Conservation (phyloP, 129 eudicot species). For the Flaveria linearis region DNA sequence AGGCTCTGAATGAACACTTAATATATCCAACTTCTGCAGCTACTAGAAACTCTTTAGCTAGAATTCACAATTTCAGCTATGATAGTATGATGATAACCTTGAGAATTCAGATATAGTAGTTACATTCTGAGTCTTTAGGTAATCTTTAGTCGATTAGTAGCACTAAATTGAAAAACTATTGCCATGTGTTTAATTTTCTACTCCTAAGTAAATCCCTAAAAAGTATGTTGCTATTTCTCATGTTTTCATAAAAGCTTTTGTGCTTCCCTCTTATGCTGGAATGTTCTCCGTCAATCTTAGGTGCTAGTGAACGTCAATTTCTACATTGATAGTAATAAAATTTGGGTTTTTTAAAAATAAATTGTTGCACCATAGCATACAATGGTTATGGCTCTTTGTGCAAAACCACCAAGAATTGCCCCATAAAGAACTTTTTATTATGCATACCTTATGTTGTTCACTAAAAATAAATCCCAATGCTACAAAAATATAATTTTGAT, state of each 20-base stretch:
- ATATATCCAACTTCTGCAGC: neutral
- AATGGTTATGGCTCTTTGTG: neutral
- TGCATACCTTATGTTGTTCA: neutral
- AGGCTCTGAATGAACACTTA: neutral
- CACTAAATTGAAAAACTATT: neutral
- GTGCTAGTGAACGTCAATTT: conserved; percentile 6
- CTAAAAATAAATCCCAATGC: neutral
- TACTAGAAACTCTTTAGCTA: neutral
- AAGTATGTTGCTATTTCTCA: neutral
- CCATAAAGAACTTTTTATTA: neutral
- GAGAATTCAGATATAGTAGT: neutral
- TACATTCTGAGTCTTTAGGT: conserved; percentile 1
- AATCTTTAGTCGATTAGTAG: neutral
- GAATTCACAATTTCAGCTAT: conserved; percentile 2
- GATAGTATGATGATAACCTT: neutral
- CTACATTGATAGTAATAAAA: neutral
- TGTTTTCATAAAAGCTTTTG: conserved; percentile 12
- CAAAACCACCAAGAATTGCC: conserved; percentile 11
- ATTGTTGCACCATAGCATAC: neutral
- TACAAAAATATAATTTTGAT: neutral
- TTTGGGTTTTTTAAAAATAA: neutral
- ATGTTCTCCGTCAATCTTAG: neutral
- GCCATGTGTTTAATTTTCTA: neutral
- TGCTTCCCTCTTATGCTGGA: conserved; percentile 1
- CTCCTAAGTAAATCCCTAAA: neutral